These are phyloP conservation scores for Coffea canephora DNA, from an alignment of 257 asterid genomes.

Conservation along the genomic window DNA sequence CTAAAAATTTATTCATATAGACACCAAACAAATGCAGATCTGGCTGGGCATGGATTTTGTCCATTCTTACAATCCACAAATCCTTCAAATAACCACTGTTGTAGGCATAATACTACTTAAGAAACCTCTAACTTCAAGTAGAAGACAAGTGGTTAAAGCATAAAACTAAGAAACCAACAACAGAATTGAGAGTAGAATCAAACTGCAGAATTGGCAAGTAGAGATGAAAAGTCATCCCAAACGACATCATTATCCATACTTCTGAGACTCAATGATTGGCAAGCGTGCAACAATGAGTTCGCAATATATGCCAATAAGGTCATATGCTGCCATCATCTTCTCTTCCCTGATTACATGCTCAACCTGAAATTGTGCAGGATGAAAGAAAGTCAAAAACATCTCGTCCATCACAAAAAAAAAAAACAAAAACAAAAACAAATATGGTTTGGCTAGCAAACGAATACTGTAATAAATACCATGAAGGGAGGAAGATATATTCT, in stretches of 20 bases:
- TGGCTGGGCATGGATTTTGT: neutral
- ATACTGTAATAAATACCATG: neutral
- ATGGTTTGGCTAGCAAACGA: neutral
- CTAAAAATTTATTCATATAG: neutral
- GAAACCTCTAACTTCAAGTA: neutral
- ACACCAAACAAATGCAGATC: neutral
- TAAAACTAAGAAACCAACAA: neutral
- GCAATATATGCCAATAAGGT: slow-evolving; percentile 80
- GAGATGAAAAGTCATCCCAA: neutral
- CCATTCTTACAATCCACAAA: neutral
- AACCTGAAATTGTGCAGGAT: slow-evolving; percentile 51
- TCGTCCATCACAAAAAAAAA: neutral
- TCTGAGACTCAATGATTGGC: slow-evolving; percentile 86
- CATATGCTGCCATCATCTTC: slow-evolving; percentile 93
- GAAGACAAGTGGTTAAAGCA: neutral
- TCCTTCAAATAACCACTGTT: neutral
- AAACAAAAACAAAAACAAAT: neutral
- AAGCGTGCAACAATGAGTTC: slow-evolving; percentile 83
- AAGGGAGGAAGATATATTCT: neutral
- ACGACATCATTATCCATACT: slow-evolving; percentile 45
- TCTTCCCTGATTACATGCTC: slow-evolving; percentile 96
- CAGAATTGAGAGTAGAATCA: neutral
- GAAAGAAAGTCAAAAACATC: slow-evolving; percentile 11
- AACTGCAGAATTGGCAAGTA: neutral
- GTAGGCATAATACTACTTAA: neutral